A percentile compares a stretch with the other conserved stretches of the same genome.
These are phyloP conservation scores for Penicillium coffeae DNA, from an alignment of 495 filamentous ascomycete species.

Conservation along the genomic window DNA sequence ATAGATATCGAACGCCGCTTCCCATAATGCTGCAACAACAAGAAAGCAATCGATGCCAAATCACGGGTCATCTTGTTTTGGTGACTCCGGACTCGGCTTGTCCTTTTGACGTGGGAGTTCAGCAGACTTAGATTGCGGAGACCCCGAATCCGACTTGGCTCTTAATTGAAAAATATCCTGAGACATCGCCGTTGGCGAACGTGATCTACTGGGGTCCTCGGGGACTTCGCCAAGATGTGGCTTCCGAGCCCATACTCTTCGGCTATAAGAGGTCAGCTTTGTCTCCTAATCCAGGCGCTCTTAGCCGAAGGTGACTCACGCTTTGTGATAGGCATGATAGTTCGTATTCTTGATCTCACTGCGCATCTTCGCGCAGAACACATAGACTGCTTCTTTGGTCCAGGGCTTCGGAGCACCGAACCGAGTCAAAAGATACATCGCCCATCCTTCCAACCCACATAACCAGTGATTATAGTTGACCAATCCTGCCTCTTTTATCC, in stretches of 20 bases:
- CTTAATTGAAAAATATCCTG: neutral
- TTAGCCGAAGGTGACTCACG: slow-evolving; percentile 1
- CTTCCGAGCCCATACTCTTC: slow-evolving; percentile 8
- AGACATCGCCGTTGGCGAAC: neutral
- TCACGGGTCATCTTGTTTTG: too few species aligned
- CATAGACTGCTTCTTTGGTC: slow-evolving; percentile 16
- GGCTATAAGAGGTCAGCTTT: neutral
- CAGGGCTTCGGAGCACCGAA: slow-evolving; percentile 1
- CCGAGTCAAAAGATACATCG: slow-evolving; percentile 3
- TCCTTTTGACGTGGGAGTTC: neutral
- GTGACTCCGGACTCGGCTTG: neutral
- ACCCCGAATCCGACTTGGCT: neutral
- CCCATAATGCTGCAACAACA: too few species aligned
- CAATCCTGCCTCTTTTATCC: neutral
- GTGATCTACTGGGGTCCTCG: neutral
- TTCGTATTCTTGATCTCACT: slow-evolving; percentile 20
- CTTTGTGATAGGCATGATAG: slow-evolving; percentile 19
- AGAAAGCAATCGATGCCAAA: too few species aligned
- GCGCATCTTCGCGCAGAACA: slow-evolving; percentile 21
- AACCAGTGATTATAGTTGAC: slow-evolving; percentile 4
- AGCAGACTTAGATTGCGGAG: neutral
- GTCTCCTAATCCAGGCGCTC: neutral
- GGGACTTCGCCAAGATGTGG: neutral
- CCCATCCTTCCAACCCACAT: slow-evolving; percentile 2
- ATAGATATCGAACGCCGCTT: too few species aligned